These are phyloP conservation scores for Larix kaempferi DNA, from an alignment of 75 land plant species.

Conservation along the genomic window DNA sequence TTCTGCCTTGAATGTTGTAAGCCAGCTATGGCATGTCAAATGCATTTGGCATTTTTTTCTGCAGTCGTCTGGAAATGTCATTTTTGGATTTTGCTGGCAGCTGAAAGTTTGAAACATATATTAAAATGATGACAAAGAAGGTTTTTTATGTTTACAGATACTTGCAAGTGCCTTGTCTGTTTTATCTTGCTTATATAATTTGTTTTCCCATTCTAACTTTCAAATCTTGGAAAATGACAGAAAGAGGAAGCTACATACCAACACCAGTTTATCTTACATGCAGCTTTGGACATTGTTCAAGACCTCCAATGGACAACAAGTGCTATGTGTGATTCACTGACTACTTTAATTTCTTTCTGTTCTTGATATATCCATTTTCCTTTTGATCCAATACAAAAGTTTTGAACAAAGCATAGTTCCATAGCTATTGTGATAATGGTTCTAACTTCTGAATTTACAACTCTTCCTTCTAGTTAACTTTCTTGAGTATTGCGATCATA, in stretches of 20 bases:
- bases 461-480: background rate
- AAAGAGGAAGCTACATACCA: conserved; percentile 92
- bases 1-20: too few relatives aligned
- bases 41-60: background rate
- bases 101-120: background rate
- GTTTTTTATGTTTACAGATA: background rate
- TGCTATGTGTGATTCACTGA: conserved; percentile 64
- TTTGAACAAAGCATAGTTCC: background rate
- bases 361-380: background rate
- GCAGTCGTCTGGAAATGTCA: background rate
- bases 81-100: background rate
- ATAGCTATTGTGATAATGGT: background rate
- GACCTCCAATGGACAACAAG: conserved; percentile 95
- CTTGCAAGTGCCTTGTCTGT: too few relatives aligned
- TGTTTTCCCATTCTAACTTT: background rate
- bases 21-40: too few relatives aligned
- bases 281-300: conserved; percentile 94
- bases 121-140: background rate
- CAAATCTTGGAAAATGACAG: conserved; percentile 25
- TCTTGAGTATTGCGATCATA: background rate
- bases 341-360: background rate
- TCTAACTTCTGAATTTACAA: background rate
- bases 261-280: conserved; percentile 95
- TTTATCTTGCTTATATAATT: background rate
- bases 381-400: background rate